phyloP scores from a whole-genome alignment of 1,284 basidiomycete species.

The Naganishia liquefaciens region DNA sequence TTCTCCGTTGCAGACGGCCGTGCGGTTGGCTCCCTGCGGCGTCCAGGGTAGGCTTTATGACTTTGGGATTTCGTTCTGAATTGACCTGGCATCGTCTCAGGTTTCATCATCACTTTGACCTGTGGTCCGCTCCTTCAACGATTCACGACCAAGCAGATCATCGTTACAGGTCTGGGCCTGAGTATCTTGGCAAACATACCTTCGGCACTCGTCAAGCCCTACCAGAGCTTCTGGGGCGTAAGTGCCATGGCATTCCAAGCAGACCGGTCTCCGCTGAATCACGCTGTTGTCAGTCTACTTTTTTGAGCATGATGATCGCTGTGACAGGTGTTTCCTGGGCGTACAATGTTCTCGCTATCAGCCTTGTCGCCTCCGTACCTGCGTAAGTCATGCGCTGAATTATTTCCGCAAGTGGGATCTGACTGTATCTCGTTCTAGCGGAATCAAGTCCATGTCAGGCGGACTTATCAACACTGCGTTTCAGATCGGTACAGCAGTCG shows the following conservation, averaged over 20 bases:
- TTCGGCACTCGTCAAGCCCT: slow-evolving; percentile 17
- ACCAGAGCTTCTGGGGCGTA: slow-evolving; percentile 22
- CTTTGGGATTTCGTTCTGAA: not conserved
- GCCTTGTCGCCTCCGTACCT: slow-evolving; percentile 23
- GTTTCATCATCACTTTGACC: slow-evolving; percentile 18
- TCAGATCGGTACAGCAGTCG: slow-evolving; percentile 25
- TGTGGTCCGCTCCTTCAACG: slow-evolving; percentile 19
- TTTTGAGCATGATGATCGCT: slow-evolving; percentile 27
- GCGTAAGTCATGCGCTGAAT: not conserved
- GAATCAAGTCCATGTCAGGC: slow-evolving; percentile 16
- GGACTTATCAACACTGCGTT: slow-evolving; percentile 27
- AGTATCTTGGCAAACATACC: slow-evolving; percentile 19
- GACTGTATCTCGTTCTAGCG: not conserved
- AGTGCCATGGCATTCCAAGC: not conserved
- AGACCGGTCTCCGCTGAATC: not conserved
- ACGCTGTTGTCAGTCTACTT: not conserved
- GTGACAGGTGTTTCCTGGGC: slow-evolving; percentile 24
- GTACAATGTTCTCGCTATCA: slow-evolving; percentile 24
- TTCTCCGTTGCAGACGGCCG: slow-evolving; percentile 14
- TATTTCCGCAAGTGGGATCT: not conserved
- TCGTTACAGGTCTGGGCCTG: slow-evolving; percentile 4
- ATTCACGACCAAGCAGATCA: slow-evolving; percentile 18
- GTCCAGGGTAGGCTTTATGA: not conserved
- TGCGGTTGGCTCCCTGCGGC: slow-evolving; percentile 23
- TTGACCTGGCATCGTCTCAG: not conserved